phyloP scores from a whole-genome alignment of 768 basidiomycete species.

The Tricholoma saponaceum region DNA sequence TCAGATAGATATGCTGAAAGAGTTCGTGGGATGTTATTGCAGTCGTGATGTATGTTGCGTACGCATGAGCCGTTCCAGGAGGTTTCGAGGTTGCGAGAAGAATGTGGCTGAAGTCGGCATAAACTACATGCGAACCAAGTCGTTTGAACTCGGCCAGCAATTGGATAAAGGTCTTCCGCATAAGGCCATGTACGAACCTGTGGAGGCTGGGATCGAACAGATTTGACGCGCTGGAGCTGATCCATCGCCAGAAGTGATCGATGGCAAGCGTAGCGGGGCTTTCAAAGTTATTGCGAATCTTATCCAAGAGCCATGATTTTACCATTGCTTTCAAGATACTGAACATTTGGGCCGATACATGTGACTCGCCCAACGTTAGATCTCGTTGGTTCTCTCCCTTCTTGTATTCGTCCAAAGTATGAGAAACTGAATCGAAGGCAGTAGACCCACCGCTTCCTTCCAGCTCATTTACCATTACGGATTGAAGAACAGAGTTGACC shows the following conservation, averaged over 20 bases:
- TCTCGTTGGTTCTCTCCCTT: conserved; percentile 66
- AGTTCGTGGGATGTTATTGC: conserved; percentile 94
- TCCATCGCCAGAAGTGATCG: conserved; percentile 98
- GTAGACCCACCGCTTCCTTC: conserved; percentile 94
- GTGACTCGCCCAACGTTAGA: conserved; percentile 84
- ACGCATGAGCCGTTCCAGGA: conserved; percentile 91
- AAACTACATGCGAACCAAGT: conserved; percentile 88
- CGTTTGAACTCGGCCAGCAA: conserved; percentile 95
- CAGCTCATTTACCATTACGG: conserved; percentile 92
- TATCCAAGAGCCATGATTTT: conserved; percentile 87
- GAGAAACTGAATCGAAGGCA: conserved; percentile 90
- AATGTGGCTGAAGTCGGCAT: conserved; percentile 90
- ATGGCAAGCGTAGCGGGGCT: conserved; percentile 69
- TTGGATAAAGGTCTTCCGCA: conserved; percentile 98
- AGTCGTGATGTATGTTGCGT: conserved; percentile 90
- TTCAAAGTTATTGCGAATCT: conserved; percentile 62
- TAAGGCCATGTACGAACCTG: conserved; percentile 89
- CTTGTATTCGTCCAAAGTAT: conserved; percentile 86
- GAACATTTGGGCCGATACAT: conserved; percentile 85
- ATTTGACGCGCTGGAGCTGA: conserved; percentile 77
- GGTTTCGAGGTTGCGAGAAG: conserved; percentile 94
- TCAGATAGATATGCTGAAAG: conserved; percentile 88
- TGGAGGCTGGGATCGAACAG: conserved; percentile 94
- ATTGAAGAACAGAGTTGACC: conserved; percentile 91
- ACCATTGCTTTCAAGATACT: conserved; percentile 82